A percentile compares a stretch with the other conserved stretches of the same genome.
These are phyloP conservation scores for Terana coerulea DNA, from an alignment of 768 basidiomycete genomes.

Conservation along the genomic window DNA sequence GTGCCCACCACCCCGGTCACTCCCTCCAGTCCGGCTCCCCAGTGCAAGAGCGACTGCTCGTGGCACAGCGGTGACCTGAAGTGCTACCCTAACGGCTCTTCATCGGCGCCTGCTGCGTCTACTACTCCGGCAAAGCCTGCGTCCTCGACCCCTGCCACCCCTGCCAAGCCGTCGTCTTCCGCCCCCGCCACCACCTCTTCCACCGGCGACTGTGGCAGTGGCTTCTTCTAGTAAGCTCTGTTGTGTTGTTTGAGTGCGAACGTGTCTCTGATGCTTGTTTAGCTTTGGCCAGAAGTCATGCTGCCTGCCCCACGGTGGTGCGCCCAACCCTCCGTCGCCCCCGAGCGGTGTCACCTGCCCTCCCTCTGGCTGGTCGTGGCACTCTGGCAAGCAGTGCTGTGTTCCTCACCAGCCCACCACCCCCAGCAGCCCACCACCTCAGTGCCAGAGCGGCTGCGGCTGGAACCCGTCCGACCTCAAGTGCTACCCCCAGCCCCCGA, in stretches of 20 bases:
- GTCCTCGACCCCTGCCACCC: not conserved
- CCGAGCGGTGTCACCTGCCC: slow-evolving; percentile 42
- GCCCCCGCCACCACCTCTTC: not conserved
- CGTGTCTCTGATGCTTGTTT: not conserved
- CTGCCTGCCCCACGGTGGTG: slow-evolving; percentile 43
- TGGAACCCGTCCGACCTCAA: slow-evolving; percentile 40
- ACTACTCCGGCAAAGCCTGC: not conserved
- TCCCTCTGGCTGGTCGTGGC: slow-evolving; percentile 48
- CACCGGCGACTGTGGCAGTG: not conserved
- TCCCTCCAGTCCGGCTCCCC: slow-evolving; percentile 4
- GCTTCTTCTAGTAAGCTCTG: slow-evolving; percentile 33
- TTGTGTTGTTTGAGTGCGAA: not conserved
- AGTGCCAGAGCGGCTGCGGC: slow-evolving; percentile 40
- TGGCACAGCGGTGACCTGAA: not conserved
- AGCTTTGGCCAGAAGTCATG: slow-evolving; percentile 33
- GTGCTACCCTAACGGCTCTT: not conserved
- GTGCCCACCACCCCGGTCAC: slow-evolving; percentile 5
- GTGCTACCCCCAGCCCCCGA: slow-evolving; percentile 33
- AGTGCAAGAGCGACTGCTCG: slow-evolving; percentile 1
- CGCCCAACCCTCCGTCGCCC: slow-evolving; percentile 39
- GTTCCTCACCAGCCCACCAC: slow-evolving; percentile 42
- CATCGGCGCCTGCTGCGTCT: not conserved
- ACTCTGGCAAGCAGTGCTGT: slow-evolving; percentile 44
- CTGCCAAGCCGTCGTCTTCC: not conserved
- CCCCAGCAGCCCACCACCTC: slow-evolving; percentile 34